A percentile compares a stretch with the other conserved stretches of the same genome.
Evolutionary conservation across 2,329 filamentous ascomycete species (phyloP).

Genomic region (Ciborinia camelliae): DNA sequence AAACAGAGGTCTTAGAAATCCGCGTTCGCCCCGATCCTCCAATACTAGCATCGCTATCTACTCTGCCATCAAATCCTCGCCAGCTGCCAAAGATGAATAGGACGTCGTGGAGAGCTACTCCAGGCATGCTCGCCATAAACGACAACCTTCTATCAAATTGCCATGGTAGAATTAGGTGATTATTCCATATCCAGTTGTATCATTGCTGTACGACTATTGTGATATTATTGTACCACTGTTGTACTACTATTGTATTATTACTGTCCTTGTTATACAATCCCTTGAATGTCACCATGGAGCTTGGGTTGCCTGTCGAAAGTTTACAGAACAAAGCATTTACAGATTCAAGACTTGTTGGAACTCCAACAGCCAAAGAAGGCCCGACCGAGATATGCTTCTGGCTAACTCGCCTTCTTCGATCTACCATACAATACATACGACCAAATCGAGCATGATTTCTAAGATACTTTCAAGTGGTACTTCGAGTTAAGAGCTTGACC

Average conservation of each 20-base stretch:
- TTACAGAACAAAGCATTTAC: not conserved
- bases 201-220: not conserved
- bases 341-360: not conserved
- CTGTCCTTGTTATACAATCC: too few relatives aligned
- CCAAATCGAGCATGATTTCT: too few relatives aligned
- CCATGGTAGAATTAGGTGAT: not conserved
- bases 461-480: too few relatives aligned
- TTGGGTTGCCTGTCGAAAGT: not conserved
- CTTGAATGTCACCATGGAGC: not conserved
- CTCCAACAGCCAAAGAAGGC: too few relatives aligned
- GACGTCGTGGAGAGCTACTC: too few relatives aligned
- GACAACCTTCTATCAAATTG: not conserved
- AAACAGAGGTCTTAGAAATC: too few relatives aligned
- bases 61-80: too few relatives aligned
- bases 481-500: too few relatives aligned
- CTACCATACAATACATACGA: not conserved
- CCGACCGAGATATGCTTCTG: not conserved
- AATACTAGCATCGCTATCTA: too few relatives aligned
- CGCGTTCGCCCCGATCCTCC: too few relatives aligned
- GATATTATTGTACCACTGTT: not conserved
- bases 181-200: not conserved
- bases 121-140: too few relatives aligned
- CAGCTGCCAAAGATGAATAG: too few relatives aligned
- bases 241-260: not conserved
- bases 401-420: not conserved